Evolutionary conservation across 352 stramenopile genomes (phyloP), one percentile per base, ranked within the genome.

Genomic region (Pythium dissotocum): DNA sequence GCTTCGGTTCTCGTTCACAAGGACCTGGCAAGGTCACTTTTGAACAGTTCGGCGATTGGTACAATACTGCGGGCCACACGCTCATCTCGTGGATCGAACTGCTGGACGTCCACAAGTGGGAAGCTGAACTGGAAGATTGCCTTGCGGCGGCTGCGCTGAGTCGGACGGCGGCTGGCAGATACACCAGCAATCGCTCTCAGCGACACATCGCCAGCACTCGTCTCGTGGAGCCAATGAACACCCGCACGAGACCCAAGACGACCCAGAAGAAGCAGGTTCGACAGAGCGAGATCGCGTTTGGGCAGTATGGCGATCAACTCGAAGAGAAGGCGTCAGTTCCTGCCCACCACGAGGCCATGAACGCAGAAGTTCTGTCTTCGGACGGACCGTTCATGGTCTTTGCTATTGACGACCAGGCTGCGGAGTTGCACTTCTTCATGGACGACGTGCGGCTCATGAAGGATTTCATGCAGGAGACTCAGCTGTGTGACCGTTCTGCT

Each of bases 11-110:
- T 54, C 46, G 46, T 6, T 80, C 84, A 1, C 80, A 81, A 6
- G 90, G 84, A 8, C 74, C 83, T 9, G 76, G 79, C 13, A 76
- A 88, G 52, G 82, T 97, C 18, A 97, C 91, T 4, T 97, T 97
- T 63, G 84, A 97, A 57, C 87, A 95, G 66, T 95, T 97, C 77
- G 90, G 89, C 21, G 89, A 95, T 53, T 96, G 88, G 88, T 96
- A 96, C 66, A 96, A 96, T 63, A 86, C 80, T 4, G 80, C 87
- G 8, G 88, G 88, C 2, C 91, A 89, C 62, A 72, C 93, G 52
- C 75, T 92, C 12, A 88, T 96, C 26, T 94, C 87, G 6, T 96
- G 88, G 88, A 82, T 96, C 13, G 87, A 95, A 48, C 74, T 96
- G 2, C 70, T 96, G 24, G 88, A 96, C 48, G 84, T 93, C 3